These are phyloP conservation scores for Babesia ovis DNA, from an alignment of 169 alveolate species.

Conservation along the genomic window DNA sequence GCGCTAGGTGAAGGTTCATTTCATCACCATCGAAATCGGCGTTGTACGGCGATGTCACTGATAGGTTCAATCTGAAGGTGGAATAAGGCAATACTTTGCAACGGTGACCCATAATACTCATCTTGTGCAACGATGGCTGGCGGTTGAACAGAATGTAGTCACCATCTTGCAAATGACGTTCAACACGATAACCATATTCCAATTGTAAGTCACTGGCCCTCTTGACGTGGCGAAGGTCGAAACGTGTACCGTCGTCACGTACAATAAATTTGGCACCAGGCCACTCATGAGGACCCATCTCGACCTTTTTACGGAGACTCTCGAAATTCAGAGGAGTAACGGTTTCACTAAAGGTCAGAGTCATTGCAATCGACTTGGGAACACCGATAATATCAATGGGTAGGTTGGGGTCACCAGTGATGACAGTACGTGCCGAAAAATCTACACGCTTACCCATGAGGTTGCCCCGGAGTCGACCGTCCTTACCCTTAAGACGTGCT, in stretches of 20 bases:
- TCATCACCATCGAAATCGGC: slow-evolving; percentile 99
- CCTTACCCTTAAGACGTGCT: slow-evolving; percentile 98
- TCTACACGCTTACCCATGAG: slow-evolving; percentile 99
- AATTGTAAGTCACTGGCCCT: slow-evolving; percentile 86
- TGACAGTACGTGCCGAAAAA: slow-evolving; percentile 99
- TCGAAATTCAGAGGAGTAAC: slow-evolving; percentile 97
- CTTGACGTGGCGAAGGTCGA: slow-evolving; percentile 86
- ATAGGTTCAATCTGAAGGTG: slow-evolving; percentile 97
- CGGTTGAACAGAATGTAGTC: slow-evolving; percentile 99
- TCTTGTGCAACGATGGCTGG: slow-evolving; percentile 99
- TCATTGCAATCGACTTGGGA: slow-evolving; percentile 98
- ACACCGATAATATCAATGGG: slow-evolving; percentile 95
- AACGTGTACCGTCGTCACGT: slow-evolving; percentile 92
- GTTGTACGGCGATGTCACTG: slow-evolving; percentile 99
- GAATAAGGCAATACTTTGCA: slow-evolving; percentile 97
- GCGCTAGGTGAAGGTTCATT: slow-evolving; percentile 99
- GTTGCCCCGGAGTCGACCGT: slow-evolving; percentile 98
- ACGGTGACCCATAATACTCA: slow-evolving; percentile 99
- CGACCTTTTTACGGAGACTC: slow-evolving; percentile 86
- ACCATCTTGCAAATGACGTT: slow-evolving; percentile 98
- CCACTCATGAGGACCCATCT: slow-evolving; percentile 96
- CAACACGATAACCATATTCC: slow-evolving; percentile 96
- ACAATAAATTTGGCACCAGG: slow-evolving; percentile 98
- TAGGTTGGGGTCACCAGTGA: slow-evolving; percentile 99
- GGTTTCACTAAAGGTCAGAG: slow-evolving; percentile 97